Evolutionary conservation across 2,329 filamentous ascomycete species (phyloP).

Genomic region (Colletotrichum spaethianum): DNA sequence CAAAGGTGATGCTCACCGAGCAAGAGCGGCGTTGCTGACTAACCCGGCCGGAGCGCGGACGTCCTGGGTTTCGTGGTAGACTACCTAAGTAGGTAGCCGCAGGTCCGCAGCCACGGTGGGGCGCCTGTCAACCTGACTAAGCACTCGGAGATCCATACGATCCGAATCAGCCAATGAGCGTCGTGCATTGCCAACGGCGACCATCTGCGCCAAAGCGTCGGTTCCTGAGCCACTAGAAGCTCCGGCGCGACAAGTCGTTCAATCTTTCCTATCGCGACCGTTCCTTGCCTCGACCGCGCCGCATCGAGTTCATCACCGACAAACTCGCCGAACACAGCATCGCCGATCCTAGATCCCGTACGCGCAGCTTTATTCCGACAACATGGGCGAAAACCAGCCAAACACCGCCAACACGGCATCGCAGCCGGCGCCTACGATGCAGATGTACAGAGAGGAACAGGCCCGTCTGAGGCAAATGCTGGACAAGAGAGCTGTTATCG

Average conservation of each 20-base stretch:
- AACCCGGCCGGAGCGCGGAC: too few species aligned
- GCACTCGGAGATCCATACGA: neutral
- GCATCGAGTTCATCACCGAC: conserved; percentile 21
- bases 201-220: conserved; percentile 3
- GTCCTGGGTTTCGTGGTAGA: too few species aligned
- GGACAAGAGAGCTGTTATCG: conserved; percentile 54
- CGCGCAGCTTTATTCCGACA: neutral
- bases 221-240: conserved; percentile 24
- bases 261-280: conserved; percentile 7
- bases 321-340: neutral
- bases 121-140: neutral
- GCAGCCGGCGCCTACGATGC: conserved; percentile 52
- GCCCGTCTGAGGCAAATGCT: conserved; percentile 63
- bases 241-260: conserved; percentile 19
- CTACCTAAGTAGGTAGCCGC: too few species aligned
- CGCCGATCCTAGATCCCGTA: neutral
- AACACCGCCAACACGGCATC: conserved; percentile 42
- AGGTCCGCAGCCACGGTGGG: conserved; percentile 6
- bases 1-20: too few species aligned
- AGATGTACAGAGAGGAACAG: conserved; percentile 67
- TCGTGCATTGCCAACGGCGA: neutral
- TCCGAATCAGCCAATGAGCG: conserved; percentile 14
- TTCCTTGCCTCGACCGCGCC: conserved; percentile 14
- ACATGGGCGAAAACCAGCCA: conserved; percentile 40
- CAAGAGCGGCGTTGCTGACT: too few species aligned